These are phyloP conservation scores for Cryptosporidium ubiquitum DNA, from an alignment of 169 alveolate species.

Conservation along the genomic window DNA sequence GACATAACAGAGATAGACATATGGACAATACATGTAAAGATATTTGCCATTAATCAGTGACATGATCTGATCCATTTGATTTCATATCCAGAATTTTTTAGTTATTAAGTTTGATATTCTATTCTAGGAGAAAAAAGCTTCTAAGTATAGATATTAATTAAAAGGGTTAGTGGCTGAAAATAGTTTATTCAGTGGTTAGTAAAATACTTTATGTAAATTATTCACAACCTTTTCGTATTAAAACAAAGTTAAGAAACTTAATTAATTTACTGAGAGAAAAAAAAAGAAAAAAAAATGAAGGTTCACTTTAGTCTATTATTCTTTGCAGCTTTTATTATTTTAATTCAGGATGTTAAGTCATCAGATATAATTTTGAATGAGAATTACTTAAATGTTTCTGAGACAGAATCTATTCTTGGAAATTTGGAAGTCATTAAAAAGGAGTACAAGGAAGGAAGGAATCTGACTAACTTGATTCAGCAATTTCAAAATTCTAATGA, in stretches of 20 bases:
- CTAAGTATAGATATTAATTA: not conserved
- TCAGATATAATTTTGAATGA: not conserved
- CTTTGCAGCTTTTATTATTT: not conserved
- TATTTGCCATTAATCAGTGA: constrained; percentile 5
- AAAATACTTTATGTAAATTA: too few relatives aligned
- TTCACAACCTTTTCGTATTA: not conserved
- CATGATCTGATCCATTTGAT: not conserved
- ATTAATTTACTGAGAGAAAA: not conserved
- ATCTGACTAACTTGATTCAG: not conserved
- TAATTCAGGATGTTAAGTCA: not conserved
- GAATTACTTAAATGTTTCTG: not conserved
- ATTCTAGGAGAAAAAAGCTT: not conserved
- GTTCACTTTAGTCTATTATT: not conserved
- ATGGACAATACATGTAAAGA: not conserved
- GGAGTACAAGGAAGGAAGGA: not conserved
- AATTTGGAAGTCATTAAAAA: not conserved
- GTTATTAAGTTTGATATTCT: not conserved
- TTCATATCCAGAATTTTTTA: not conserved
- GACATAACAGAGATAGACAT: constrained; percentile 11
- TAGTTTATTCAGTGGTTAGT: not conserved
- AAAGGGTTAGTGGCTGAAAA: not conserved
- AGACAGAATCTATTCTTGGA: not conserved
- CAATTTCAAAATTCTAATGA: not conserved
- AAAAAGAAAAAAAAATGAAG: not conserved
- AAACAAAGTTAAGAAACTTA: not conserved